Evolutionary conservation across 805 yeast species (phyloP).

Genomic region (Ogataea philodendri): DNA sequence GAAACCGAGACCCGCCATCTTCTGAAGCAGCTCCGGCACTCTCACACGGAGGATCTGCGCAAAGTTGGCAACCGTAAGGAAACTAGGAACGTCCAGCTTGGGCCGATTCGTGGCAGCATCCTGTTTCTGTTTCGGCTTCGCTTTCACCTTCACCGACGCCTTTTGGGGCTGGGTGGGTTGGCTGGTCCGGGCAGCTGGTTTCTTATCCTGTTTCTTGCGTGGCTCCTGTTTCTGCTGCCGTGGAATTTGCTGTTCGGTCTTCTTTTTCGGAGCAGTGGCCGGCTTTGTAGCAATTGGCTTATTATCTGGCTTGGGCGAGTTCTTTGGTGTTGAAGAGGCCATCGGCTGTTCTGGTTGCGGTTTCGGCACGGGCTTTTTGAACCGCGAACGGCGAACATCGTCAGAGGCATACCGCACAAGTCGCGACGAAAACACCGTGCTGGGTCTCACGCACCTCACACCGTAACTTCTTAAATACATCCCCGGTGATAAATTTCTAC

Average conservation of each 20-base stretch:
- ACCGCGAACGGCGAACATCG: constrained; percentile 10
- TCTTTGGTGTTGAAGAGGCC: too few species aligned
- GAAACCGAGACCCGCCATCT: constrained; percentile 69
- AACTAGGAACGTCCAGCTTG: constrained; percentile 60
- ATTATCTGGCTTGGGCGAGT: too few species aligned
- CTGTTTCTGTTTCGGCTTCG: constrained; percentile 9
- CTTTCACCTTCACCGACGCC: constrained; percentile 5
- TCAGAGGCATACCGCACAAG: background rate
- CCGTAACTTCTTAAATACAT: constrained; percentile 6
- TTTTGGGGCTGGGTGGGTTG: too few species aligned
- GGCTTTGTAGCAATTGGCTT: background rate
- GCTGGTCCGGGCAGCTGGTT: too few species aligned
- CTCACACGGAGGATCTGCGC: constrained; percentile 70
- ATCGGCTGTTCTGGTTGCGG: too few species aligned
- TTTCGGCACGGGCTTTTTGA: constrained; percentile 1
- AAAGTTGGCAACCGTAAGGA: constrained; percentile 73
- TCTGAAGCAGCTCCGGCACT: constrained; percentile 54
- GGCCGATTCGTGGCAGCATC: constrained; percentile 15
- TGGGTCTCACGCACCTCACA: background rate
- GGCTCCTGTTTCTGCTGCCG: too few species aligned
- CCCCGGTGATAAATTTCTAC: too few species aligned
- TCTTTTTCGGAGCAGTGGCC: too few species aligned
- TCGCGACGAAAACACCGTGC: background rate
- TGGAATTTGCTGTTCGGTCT: too few species aligned
- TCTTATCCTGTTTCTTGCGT: too few species aligned